A percentile compares a stretch with the other conserved stretches of the same genome.
Conservation (phyloP, 129 eudicot genomes). For the Lactuca sativa region DNA sequence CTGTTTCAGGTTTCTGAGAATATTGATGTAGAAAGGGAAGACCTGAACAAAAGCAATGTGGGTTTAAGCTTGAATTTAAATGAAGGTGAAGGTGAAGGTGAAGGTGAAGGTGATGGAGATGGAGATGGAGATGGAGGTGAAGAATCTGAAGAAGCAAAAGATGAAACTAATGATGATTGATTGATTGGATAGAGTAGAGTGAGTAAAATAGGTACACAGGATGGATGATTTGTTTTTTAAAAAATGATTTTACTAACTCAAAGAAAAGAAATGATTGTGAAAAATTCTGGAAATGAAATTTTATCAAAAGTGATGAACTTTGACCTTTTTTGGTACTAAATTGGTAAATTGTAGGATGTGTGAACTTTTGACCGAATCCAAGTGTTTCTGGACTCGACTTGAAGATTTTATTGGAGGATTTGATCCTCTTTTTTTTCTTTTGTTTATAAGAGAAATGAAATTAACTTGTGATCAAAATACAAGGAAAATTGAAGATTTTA, state of each 20-base stretch:
- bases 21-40: conserved; percentile 56
- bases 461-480: too few relatives aligned
- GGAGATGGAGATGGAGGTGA: conserved; percentile 44
- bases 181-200: neutral
- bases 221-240: neutral
- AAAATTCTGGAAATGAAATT: too few relatives aligned
- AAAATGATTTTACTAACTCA: neutral
- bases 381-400: too few relatives aligned
- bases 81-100: conserved; percentile 40
- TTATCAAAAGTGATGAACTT: neutral
- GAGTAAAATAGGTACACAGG: neutral
- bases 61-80: conserved; percentile 57
- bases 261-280: neutral
- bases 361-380: too few relatives aligned
- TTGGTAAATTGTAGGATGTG: neutral
- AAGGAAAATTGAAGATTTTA: too few relatives aligned
- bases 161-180: conserved; percentile 22
- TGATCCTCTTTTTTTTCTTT: too few relatives aligned
- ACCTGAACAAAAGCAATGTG: conserved; percentile 55
- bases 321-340: neutral
- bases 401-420: too few relatives aligned
- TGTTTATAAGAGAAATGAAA: too few relatives aligned
- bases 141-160: conserved; percentile 42
- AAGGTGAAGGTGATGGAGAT: conserved; percentile 33
- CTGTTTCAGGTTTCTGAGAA: conserved; percentile 23